A percentile compares a stretch with the other conserved stretches of the same genome.
Conservation (phyloP, 1,139 yeast species). For the Zygotorulaspora mrakii region DNA sequence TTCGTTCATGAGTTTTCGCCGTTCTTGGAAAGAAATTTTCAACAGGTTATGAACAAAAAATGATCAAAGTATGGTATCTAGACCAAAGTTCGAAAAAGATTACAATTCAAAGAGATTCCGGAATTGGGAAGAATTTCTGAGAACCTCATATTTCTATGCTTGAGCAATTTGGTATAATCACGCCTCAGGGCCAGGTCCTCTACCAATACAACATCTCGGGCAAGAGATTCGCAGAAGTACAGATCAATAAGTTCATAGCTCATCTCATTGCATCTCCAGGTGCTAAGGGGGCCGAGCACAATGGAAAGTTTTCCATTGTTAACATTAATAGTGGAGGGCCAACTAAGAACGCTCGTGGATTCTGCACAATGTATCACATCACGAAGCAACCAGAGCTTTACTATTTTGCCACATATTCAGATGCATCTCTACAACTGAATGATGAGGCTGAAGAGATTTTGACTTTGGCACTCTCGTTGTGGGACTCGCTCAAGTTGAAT, state of each 20-base stretch:
- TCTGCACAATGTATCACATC: slow-evolving; percentile 33
- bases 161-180: slow-evolving; percentile 53
- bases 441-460: slow-evolving; percentile 36
- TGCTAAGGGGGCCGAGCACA: slow-evolving; percentile 26
- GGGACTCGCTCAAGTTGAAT: slow-evolving; percentile 31
- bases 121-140: no score
- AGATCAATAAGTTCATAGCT: slow-evolving; percentile 49
- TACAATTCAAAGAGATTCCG: no score
- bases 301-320: slow-evolving; percentile 37
- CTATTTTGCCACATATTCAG: slow-evolving; percentile 34
- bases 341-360: slow-evolving; percentile 37
- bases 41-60: neutral
- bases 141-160: slow-evolving; percentile 45
- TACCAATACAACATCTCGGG: slow-evolving; percentile 47
- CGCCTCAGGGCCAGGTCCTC: slow-evolving; percentile 55
- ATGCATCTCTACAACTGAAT: slow-evolving; percentile 35
- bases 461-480: slow-evolving; percentile 29
- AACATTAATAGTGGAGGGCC: slow-evolving; percentile 30
- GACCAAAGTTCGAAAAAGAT: neutral
- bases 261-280: slow-evolving; percentile 34
- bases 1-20: no score
- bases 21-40: neutral
- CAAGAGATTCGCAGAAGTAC: slow-evolving; percentile 47
- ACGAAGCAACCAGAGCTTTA: slow-evolving; percentile 33
- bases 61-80: neutral